Evolutionary conservation across 306 rosid genomes (phyloP).

Genomic region (Carpinus fangiana): DNA sequence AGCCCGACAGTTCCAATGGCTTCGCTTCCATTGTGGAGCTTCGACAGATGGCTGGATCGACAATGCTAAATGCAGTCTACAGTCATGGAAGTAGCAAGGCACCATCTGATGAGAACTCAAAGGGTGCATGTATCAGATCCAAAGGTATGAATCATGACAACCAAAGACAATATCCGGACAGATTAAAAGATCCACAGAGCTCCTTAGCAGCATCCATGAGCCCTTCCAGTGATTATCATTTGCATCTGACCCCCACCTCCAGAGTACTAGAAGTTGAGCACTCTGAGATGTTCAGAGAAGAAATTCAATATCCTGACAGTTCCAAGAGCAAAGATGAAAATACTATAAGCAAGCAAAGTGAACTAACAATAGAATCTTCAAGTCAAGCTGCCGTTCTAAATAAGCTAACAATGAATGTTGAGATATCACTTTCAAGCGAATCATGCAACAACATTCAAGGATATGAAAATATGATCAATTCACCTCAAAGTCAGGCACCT

Average conservation of each 20-base stretch:
- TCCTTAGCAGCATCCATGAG: conserved; percentile 36
- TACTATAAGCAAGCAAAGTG: conserved; percentile 42
- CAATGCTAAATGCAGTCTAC: conserved; percentile 39
- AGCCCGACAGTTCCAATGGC: conserved; percentile 34
- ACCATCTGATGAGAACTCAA: conserved; percentile 33
- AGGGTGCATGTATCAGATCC: conserved; percentile 25
- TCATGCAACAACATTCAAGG: conserved; percentile 26
- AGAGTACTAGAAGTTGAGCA: conserved; percentile 42
- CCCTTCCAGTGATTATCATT: conserved; percentile 32
- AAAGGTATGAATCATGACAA: conserved; percentile 37
- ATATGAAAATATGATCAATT: conserved; percentile 22
- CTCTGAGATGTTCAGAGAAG: conserved; percentile 43
- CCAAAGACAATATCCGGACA: conserved; percentile 36
- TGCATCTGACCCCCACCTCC: conserved; percentile 38
- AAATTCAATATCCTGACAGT: conserved; percentile 39
- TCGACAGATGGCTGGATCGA: conserved; percentile 49
- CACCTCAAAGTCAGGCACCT: conserved; percentile 35
- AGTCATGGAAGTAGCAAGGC: conserved; percentile 23
- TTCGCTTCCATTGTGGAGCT: conserved; percentile 45
- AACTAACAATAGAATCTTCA: conserved; percentile 48
- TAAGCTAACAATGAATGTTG: conserved; percentile 20
- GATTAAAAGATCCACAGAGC: conserved; percentile 36
- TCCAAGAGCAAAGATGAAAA: conserved; percentile 47
- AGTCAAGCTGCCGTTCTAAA: conserved; percentile 30
- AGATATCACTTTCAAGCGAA: conserved; percentile 30